phyloP scores from a whole-genome alignment of 2,329 filamentous ascomycete species.

The Metarhizium rileyi region DNA sequence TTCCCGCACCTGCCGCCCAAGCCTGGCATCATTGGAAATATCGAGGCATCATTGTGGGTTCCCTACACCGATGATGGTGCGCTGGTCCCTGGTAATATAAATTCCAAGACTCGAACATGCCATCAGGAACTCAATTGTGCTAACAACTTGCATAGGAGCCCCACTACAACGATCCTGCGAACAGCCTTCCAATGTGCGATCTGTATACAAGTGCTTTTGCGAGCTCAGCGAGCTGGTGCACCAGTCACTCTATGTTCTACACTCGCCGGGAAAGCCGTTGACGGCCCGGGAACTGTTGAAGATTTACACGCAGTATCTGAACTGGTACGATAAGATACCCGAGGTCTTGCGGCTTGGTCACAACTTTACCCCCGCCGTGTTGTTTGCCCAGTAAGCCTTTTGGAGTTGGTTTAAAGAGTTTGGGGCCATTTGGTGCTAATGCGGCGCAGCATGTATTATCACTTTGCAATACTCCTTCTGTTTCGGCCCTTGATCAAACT shows the following conservation, averaged over 20 bases:
- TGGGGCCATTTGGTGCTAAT: neutral
- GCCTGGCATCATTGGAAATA: conserved; percentile 48
- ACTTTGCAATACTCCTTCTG: conserved; percentile 61
- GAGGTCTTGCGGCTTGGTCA: conserved; percentile 53
- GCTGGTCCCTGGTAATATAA: conserved; percentile 7
- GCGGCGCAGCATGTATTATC: conserved; percentile 53
- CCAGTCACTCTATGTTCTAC: conserved; percentile 61
- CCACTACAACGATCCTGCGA: conserved; percentile 45
- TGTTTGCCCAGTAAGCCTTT: conserved; percentile 59
- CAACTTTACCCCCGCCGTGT: conserved; percentile 62
- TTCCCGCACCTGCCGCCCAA: conserved; percentile 49
- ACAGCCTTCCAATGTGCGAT: conserved; percentile 58
- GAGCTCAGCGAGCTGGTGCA: conserved; percentile 66
- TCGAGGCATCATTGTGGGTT: conserved; percentile 51
- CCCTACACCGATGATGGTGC: conserved; percentile 49
- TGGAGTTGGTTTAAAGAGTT: neutral
- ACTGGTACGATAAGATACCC: conserved; percentile 62
- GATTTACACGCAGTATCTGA: conserved; percentile 58
- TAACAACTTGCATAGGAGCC: conserved; percentile 28
- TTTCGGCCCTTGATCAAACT: conserved; percentile 63
- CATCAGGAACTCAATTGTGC: conserved; percentile 5
- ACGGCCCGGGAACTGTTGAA: conserved; percentile 53
- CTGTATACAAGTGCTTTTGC: conserved; percentile 59
- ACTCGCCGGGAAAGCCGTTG: conserved; percentile 56
- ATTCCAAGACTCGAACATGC: neutral